Percentiles rank a stretch among this genome's conserved stretches.
Evolutionary conservation across 2,329 filamentous ascomycete genomes (phyloP).

Genomic region (Fusarium sp.): DNA sequence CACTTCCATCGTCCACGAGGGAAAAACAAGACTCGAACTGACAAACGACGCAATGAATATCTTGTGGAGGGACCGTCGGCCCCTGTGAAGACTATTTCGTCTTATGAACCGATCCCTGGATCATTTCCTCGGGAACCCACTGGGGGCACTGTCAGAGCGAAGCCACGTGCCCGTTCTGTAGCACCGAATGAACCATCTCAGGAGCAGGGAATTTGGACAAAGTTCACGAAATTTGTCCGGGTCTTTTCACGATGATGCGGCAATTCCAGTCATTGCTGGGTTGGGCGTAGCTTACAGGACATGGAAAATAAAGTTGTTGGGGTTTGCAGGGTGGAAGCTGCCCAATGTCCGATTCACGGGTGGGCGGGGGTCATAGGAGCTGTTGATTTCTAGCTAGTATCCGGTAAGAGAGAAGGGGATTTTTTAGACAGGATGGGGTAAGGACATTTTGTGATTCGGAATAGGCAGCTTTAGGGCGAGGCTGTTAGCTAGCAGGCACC

Average conservation of each 20-base stretch:
- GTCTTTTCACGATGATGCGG: no score
- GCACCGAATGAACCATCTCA: not conserved
- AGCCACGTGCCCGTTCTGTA: not conserved
- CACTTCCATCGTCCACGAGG: constrained; percentile 1
- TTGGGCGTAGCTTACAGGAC: no score
- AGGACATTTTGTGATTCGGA: no score
- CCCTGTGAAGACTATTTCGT: not conserved
- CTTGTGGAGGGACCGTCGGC: not conserved
- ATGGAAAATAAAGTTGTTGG: not conserved
- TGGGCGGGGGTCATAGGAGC: not conserved
- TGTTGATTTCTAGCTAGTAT: not conserved
- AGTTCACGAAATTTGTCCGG: no score
- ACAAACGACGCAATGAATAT: not conserved
- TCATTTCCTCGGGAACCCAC: constrained; percentile 3
- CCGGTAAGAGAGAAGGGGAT: no score
- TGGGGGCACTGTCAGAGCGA: not conserved
- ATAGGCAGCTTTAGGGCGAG: no score
- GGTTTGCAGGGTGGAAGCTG: not conserved
- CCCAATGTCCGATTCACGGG: not conserved
- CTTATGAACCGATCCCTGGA: constrained; percentile 8
- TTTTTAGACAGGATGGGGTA: no score
- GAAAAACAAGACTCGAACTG: not conserved
- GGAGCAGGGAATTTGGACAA: not conserved
- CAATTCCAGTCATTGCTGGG: no score
- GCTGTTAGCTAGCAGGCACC: no score